These are phyloP conservation scores for Sarocladium oryzae DNA, from an alignment of 2,329 filamentous ascomycete genomes.

Conservation along the genomic window DNA sequence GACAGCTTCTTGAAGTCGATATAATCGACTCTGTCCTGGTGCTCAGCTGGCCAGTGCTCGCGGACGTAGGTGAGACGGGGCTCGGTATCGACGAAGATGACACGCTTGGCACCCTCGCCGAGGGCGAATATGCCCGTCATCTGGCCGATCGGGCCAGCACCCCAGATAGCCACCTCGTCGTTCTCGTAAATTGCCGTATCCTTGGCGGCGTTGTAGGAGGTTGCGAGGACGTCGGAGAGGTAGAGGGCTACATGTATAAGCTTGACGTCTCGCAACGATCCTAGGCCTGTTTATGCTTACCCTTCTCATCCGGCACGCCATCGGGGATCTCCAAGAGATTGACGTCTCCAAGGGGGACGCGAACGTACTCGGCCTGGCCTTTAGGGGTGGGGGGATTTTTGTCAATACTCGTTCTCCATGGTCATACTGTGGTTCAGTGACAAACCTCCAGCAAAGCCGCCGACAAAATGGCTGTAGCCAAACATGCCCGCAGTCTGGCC, in stretches of 20 bases:
- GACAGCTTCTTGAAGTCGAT: conserved; percentile 60
- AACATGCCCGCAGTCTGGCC: conserved; percentile 68
- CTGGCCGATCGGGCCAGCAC: conserved; percentile 81
- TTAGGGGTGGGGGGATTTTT: too few species aligned
- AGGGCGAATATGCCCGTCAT: conserved; percentile 74
- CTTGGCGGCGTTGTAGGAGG: conserved; percentile 75
- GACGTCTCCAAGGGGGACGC: conserved; percentile 73
- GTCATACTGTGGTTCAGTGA: background rate
- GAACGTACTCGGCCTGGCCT: conserved; percentile 76
- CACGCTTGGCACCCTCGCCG: conserved; percentile 63
- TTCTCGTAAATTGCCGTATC: conserved; percentile 74
- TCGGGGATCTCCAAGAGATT: conserved; percentile 77
- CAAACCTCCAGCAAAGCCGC: conserved; percentile 73
- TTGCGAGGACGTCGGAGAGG: conserved; percentile 73
- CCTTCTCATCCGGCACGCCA: conserved; percentile 78
- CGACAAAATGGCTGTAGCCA: conserved; percentile 72
- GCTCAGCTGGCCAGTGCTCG: conserved; percentile 45
- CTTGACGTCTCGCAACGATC: background rate
- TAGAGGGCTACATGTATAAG: conserved; percentile 44
- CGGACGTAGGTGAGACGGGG: conserved; percentile 64
- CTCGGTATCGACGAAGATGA: conserved; percentile 75
- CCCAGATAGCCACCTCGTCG: conserved; percentile 76
- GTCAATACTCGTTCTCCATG: background rate
- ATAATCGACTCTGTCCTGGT: conserved; percentile 52
- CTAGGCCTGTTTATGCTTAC: conserved; percentile 18